These are phyloP conservation scores for Trichosporon sp. DNA, from an alignment of 1,284 basidiomycete species.

Conservation along the genomic window DNA sequence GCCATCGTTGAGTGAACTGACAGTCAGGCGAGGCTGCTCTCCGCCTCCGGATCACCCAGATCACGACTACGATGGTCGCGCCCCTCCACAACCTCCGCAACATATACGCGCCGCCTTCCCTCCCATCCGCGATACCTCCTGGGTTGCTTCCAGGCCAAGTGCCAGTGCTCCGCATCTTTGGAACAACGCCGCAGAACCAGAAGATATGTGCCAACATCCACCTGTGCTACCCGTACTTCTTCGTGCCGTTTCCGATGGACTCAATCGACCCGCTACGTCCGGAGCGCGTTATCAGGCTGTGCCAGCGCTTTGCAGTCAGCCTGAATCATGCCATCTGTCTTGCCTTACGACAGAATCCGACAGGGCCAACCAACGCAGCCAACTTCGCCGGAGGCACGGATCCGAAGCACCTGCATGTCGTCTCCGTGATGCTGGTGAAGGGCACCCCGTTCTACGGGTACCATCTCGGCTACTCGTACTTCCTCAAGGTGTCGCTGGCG, in stretches of 20 bases:
- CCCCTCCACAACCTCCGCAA: slow-evolving; percentile 36
- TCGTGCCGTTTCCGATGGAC: slow-evolving; percentile 55
- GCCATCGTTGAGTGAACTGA: background rate
- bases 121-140: slow-evolving; percentile 52
- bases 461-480: slow-evolving; percentile 77
- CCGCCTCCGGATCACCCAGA: slow-evolving; percentile 50
- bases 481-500: slow-evolving; percentile 77
- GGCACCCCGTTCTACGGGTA: slow-evolving; percentile 96
- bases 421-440: slow-evolving; percentile 76
- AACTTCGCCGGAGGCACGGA: slow-evolving; percentile 41
- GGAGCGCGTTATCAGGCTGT: slow-evolving; percentile 46
- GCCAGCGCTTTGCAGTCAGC: slow-evolving; percentile 44
- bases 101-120: slow-evolving; percentile 54
- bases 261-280: slow-evolving; percentile 42
- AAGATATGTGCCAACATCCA: slow-evolving; percentile 86
- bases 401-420: slow-evolving; percentile 52
- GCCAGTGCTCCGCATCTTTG: slow-evolving; percentile 83
- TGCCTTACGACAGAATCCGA: slow-evolving; percentile 45
- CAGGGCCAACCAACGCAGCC: slow-evolving; percentile 20
- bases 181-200: slow-evolving; percentile 69
- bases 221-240: slow-evolving; percentile 60
- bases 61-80: slow-evolving; percentile 44
- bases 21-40: slow-evolving; percentile 29
- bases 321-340: slow-evolving; percentile 49
- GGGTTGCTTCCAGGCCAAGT: slow-evolving; percentile 56